Evolutionary conservation across 2,329 filamentous ascomycete species (phyloP), one percentile per base, ranked within the genome.

Genomic region (Xylaria sp.): DNA sequence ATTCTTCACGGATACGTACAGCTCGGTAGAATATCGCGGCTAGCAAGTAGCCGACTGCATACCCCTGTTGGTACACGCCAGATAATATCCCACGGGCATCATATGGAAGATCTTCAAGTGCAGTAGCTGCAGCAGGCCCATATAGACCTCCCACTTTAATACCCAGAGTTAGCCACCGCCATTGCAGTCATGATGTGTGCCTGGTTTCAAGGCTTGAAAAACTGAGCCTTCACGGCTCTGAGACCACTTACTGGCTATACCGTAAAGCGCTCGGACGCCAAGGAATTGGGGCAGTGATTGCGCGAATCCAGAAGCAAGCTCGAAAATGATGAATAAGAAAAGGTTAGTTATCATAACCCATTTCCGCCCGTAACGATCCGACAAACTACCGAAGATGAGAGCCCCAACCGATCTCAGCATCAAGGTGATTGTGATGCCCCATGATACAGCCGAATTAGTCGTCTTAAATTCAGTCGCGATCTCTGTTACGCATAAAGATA

Each of bases 21-120:
- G 71, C 71, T 57, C 68, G 63, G 66, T 72, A 72, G 51, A 71
- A 72, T 23, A 72, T 46, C 4, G 71, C 66, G 3, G 71, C 68
- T 17, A 72, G 40, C 54, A 72, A 17, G 53, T 46, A 69, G 20
- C 71, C 71, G 10, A 44, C 13, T 13, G 61, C 61, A 36, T 67
- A 72, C 2, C 71, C 71, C 13, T 65, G 33, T 26, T 71, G 68
- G 20, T 63, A 72, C 9, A 72, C 1, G 1, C 71, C 71, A 20
- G 71, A 72, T 28, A 71, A 49, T 31, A 72, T 3, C 7, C 70
- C 71, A 10, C 68, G 65, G 15, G 71, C 71, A 31, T 72, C 71
- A 17, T 72, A 69, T 6, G 71, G 68, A 7, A 72, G 66, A 31
- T 72, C 71, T 40, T 72, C 71, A 1, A 72, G 66, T 2, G 71